Percentiles rank a stretch among this genome's conserved stretches.
phyloP scores from a whole-genome alignment of 495 filamentous ascomycete genomes.

The Penicillium lagena region DNA sequence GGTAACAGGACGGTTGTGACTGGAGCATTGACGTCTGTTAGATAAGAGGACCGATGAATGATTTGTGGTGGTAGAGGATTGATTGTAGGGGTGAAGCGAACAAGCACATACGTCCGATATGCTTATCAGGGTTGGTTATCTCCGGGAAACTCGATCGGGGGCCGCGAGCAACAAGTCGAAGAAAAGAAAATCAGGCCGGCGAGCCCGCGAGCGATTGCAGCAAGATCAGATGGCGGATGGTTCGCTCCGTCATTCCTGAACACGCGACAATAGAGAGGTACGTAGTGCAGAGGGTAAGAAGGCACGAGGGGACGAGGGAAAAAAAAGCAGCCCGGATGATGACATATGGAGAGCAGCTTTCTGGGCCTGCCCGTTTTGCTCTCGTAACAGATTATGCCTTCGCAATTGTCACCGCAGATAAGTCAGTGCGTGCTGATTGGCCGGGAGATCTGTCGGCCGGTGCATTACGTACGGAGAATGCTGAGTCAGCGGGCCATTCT shows the following conservation, averaged over 20 bases:
- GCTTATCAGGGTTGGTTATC: slow-evolving; percentile 17
- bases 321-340: neutral
- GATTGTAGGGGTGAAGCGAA: neutral
- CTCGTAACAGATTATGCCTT: slow-evolving; percentile 17
- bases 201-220: slow-evolving; percentile 19
- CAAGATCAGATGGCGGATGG: slow-evolving; percentile 24
- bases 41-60: slow-evolving; percentile 1
- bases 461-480: slow-evolving; percentile 20
- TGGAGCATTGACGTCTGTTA: slow-evolving; percentile 11
- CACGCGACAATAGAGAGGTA: neutral
- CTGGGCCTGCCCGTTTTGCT: slow-evolving; percentile 5
- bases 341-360: neutral
- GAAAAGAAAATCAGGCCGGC: slow-evolving; percentile 4
- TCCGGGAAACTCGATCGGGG: slow-evolving; percentile 1
- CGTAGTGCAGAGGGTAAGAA: neutral
- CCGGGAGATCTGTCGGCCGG: neutral
- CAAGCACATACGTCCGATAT: neutral
- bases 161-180: slow-evolving; percentile 3
- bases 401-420: slow-evolving; percentile 23
- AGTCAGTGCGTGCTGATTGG: slow-evolving; percentile 12
- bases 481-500: neutral
- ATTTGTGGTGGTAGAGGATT: neutral
- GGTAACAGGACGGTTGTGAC: neutral
- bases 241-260: slow-evolving; percentile 27
- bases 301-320: neutral